Conservation (phyloP, 2,329 filamentous ascomycete genomes). For the Cyphellophora attinorum region DNA sequence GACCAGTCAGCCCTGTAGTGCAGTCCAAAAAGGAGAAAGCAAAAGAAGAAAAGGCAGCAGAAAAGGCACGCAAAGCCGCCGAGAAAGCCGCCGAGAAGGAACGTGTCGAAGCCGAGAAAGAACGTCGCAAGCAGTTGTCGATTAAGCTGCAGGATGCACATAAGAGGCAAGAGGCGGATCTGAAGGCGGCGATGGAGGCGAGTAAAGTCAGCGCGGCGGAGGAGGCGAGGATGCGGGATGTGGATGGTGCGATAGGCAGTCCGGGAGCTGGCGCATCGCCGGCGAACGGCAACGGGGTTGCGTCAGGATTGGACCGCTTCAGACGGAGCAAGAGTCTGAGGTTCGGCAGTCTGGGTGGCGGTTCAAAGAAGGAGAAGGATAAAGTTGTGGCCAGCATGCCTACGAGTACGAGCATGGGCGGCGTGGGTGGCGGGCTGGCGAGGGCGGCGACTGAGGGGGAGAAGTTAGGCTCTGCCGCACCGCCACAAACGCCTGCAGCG, state of each 20-base stretch:
- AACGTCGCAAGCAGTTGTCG: conserved; percentile 42
- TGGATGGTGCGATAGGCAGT: conserved; percentile 12
- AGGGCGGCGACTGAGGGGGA: neutral
- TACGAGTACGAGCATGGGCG: neutral
- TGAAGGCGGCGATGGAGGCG: conserved; percentile 54
- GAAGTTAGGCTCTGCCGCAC: neutral
- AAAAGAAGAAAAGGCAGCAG: conserved; percentile 48
- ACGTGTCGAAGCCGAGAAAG: conserved; percentile 49
- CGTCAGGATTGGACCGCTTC: conserved; percentile 51
- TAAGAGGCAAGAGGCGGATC: conserved; percentile 51
- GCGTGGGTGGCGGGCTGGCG: neutral
- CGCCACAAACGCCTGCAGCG: neutral
- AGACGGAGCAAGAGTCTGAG: conserved; percentile 45
- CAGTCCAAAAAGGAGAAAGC: conserved; percentile 60
- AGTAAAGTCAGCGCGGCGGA: conserved; percentile 56
- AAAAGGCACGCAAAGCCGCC: conserved; percentile 37
- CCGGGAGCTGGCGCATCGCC: conserved; percentile 7
- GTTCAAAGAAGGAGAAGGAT: conserved; percentile 15
- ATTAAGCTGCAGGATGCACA: conserved; percentile 49
- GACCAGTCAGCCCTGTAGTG: conserved; percentile 21
- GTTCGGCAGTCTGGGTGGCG: conserved; percentile 14
- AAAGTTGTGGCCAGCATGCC: conserved; percentile 2
- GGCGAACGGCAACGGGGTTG: neutral
- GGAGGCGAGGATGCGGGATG: conserved; percentile 30
- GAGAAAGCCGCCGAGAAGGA: conserved; percentile 48